phyloP scores from a whole-genome alignment of 2,329 filamentous ascomycete species.

The Aspergillus ibericus region DNA sequence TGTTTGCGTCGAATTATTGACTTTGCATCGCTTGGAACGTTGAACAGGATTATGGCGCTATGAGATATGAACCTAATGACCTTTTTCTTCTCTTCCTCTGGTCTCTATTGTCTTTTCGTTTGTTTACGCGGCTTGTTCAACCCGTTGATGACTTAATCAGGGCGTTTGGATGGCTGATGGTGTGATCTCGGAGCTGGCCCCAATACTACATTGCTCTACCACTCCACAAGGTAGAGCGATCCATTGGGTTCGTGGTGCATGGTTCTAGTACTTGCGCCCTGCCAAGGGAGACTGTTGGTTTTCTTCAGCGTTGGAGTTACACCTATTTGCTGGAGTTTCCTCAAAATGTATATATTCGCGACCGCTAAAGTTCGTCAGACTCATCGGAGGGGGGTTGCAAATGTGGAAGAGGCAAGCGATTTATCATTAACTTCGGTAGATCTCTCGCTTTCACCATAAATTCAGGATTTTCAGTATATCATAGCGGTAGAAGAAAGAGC shows the following conservation, averaged over 20 bases:
- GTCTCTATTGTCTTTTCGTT: background rate
- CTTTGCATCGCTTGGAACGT: background rate
- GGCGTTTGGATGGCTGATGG: background rate
- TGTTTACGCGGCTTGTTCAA: background rate
- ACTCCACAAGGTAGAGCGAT: background rate
- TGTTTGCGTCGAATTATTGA: slow-evolving; percentile 19
- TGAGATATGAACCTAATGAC: background rate
- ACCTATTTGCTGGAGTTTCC: background rate
- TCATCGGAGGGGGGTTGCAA: background rate
- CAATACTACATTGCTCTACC: background rate
- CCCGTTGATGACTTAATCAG: background rate
- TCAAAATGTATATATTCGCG: background rate
- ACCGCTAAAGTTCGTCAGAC: background rate
- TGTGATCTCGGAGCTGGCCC: background rate
- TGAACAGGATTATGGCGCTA: background rate
- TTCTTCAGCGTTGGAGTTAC: background rate
- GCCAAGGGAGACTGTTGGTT: background rate
- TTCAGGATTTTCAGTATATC: slow-evolving; percentile 60
- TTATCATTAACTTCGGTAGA: background rate
- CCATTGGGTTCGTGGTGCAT: background rate
- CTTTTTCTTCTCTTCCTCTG: background rate
- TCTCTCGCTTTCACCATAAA: slow-evolving; percentile 24
- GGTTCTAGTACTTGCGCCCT: background rate
- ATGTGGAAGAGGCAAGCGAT: background rate
- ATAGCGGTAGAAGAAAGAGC: slow-evolving; percentile 71